Percentiles rank a stretch among this genome's conserved stretches.
Evolutionary conservation across 441 rosid species (phyloP).

Genomic region (Hura crepitans): DNA sequence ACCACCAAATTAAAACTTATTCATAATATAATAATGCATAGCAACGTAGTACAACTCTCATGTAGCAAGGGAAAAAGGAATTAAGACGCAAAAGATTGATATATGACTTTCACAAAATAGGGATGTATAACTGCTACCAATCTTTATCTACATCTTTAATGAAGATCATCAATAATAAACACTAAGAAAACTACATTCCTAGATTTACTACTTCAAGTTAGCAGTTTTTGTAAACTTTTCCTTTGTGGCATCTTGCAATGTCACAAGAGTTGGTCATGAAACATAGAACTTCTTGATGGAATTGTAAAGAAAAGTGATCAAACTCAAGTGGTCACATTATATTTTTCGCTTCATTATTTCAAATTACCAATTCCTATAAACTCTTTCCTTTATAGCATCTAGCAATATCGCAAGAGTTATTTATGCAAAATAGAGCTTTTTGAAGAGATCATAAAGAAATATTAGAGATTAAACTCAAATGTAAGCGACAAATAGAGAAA

Average conservation of each 20-base stretch:
- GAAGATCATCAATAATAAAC: background rate
- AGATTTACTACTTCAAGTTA: background rate
- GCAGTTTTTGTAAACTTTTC: background rate
- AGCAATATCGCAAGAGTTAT: background rate
- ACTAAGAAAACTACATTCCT: background rate
- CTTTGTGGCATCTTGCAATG: background rate
- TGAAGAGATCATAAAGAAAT: background rate
- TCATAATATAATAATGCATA: background rate
- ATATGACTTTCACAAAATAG: too few relatives aligned
- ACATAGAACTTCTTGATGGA: too few relatives aligned
- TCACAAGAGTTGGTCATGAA: background rate
- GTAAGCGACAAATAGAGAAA: background rate
- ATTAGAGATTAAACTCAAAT: background rate
- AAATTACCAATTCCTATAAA: background rate
- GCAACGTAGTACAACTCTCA: background rate
- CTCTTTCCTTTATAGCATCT: background rate
- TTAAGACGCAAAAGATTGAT: too few relatives aligned
- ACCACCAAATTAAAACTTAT: too few relatives aligned
- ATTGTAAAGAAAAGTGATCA: too few relatives aligned
- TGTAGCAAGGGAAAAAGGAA: background rate
- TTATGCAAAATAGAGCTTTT: background rate
- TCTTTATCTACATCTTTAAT: background rate
- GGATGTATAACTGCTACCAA: background rate
- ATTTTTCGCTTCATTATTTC: background rate
- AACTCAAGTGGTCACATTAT: constrained; percentile 1